Base-by-base conservation (phyloP, 225 moss, liverwort and hornwort genomes). In the Thuidium tamariscinum region DNA sequence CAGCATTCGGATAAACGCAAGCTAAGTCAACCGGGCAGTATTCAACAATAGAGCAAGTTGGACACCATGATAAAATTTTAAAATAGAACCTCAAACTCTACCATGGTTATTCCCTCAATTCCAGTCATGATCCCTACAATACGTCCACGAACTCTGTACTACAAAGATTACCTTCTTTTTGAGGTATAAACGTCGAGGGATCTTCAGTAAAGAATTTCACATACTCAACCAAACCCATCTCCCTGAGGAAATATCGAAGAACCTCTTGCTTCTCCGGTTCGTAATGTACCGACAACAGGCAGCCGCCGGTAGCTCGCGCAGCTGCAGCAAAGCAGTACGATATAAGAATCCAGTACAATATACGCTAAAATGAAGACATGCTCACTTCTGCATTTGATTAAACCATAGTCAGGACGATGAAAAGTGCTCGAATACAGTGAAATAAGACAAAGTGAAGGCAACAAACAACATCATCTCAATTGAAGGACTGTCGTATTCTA, bases 131-230 rank as follows among this genome's bases (percentile, higher is more conserved):
- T 59, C 67, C 57, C 60, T 66, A 68, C 19, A 56, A 44, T n/a
- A 46, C 15, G 60, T 25, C 79, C 65, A 65, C 64, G 46, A 74
- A 72, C 44, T 61, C 77, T 52, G 30, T 55, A 21, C 54, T 77
- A 78, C 36, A 75, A 79, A 87, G 37, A 52, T 84, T 92, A 91
- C 92, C 92, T 87, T 95, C 93, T 90, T 90, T 92, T 36, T 77
- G 86, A 88, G 93, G 89, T 83, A 95, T 89, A 41, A 93, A 92
- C 79, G 86, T 84, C 49, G 91, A 91, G 65, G 93, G 92, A 51
- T 95, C 95, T 82, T 92, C 93, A 60, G 91, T 88, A 73, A 91
- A 80, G 73, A 93, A 95, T 67, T 92, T 87, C 82, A 95, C 95
- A 88, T 91, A 93, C 61, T 93, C 92, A 56, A 84, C 69, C 88